Base-by-base conservation (phyloP, 2,329 filamentous ascomycete genomes). In the Stromatinia cepivora region DNA sequence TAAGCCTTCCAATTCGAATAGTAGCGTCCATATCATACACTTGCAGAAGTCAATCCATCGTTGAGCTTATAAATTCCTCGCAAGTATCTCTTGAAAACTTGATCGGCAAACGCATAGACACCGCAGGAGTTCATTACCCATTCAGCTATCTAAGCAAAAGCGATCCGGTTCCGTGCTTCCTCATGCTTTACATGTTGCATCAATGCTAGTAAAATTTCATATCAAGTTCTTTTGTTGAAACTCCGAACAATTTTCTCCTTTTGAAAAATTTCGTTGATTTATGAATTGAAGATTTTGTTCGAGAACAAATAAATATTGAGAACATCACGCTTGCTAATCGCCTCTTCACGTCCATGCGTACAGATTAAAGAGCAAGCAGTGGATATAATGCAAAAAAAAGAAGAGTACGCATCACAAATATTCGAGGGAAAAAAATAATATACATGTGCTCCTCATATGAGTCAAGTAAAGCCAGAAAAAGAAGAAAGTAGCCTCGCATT, bases 401-500 rank as follows among this genome's bases (percentile, higher is more conserved):
- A 11, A 36, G 31, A 52, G 46, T 8, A 64, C 11, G 13, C 11
- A 22, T 28, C 61, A 28, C 46, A 36, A 42, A 53, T 39, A 64
- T 13, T 64, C 13, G 46, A 52, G 46, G 5, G 3, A 42, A 42
- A 39, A 52, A 22, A 39, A 52, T 52, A 50, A 53, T 64, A 42
- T 28, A 64, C 48, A 50, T 52, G 10, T n/a, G 59, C 61, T 52
- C 46, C 22, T 42, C 9, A 20, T 28, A 53, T 22, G 17, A 64
- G 22, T 50, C 15, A 52, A 52, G 15, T 52, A 53, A 36, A 52
- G 36, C 15, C 22, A 52, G 34, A 52, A 25, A 28, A 53, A 36
- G 59, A 39, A 63, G 34, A 52, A 62, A 48, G 46, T 25, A 34
- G 46, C 61, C 42, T 36, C 34, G 46, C 61, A 64, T 52, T 52